A percentile compares a stretch with the other conserved stretches of the same genome.
These are phyloP conservation scores for Xylaria sp. DNA, from an alignment of 2,329 filamentous ascomycete species.

Conservation along the genomic window DNA sequence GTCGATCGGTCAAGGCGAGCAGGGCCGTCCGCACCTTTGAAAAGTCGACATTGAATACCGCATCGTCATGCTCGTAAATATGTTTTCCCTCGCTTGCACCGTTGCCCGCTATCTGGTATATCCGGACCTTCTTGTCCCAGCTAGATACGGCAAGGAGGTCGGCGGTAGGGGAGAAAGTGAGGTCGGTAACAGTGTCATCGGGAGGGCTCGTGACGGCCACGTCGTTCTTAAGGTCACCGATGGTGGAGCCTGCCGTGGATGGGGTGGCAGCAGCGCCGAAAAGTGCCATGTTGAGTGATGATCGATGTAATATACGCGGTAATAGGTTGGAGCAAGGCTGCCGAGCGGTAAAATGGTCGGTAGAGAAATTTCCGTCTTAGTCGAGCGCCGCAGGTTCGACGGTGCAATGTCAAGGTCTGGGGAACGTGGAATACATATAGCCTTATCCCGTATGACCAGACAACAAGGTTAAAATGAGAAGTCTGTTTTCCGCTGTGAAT, in stretches of 20 bases:
- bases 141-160: slow-evolving; percentile 91
- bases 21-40: slow-evolving; percentile 73
- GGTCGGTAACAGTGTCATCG: slow-evolving; percentile 87
- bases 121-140: slow-evolving; percentile 98
- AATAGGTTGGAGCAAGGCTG: not conserved
- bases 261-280: slow-evolving; percentile 64
- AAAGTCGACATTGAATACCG: slow-evolving; percentile 87
- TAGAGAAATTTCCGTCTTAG: slow-evolving; percentile 5
- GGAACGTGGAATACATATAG: not conserved
- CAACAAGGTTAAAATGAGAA: not conserved
- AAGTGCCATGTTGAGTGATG: slow-evolving; percentile 66
- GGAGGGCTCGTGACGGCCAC: slow-evolving; percentile 81
- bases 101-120: slow-evolving; percentile 86
- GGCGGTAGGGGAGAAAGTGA: slow-evolving; percentile 72
- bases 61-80: slow-evolving; percentile 84
- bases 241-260: slow-evolving; percentile 68
- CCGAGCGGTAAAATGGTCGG: not conserved
- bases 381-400: not conserved
- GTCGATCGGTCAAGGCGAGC: not conserved
- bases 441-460: not conserved
- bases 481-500: not conserved
- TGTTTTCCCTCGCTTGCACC: slow-evolving; percentile 87
- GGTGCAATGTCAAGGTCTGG: not conserved
- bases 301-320: not conserved
- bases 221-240: slow-evolving; percentile 92